These are phyloP conservation scores for Chloroidium sp. DNA, from an alignment of 163 green algal genomes.

Conservation along the genomic window DNA sequence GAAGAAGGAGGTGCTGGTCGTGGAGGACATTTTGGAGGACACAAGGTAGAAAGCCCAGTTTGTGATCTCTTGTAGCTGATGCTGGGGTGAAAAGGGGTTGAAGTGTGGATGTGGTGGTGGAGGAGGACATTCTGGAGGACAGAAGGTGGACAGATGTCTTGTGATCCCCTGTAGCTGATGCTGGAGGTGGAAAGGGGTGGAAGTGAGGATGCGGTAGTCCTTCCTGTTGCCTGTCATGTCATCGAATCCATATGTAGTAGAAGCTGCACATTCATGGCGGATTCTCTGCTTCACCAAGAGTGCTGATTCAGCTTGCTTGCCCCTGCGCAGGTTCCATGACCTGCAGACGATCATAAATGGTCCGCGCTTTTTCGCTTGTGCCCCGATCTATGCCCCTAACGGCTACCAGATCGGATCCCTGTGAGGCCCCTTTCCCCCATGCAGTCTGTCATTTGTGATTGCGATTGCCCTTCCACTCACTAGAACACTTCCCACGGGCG, in stretches of 20 bases:
- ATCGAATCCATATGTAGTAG: no score
- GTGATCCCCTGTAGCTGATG: neutral
- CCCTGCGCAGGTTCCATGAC: neutral
- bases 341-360: neutral
- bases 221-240: no score
- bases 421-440: constrained; percentile 18
- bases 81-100: no score
- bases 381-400: constrained; percentile 36
- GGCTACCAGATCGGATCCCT: constrained; percentile 40
- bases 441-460: neutral
- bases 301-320: no score
- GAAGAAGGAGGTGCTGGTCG: neutral
- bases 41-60: neutral
- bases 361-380: neutral
- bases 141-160: neutral
- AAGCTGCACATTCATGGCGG: no score
- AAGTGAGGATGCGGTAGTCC: neutral
- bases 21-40: constrained; percentile 1
- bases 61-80: neutral
- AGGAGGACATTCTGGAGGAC: neutral
- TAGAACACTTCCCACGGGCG: no score
- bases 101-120: neutral
- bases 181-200: no score
- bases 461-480: neutral
- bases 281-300: no score